Base-by-base conservation (phyloP, 768 basidiomycete species). In the Russula sp. region DNA sequence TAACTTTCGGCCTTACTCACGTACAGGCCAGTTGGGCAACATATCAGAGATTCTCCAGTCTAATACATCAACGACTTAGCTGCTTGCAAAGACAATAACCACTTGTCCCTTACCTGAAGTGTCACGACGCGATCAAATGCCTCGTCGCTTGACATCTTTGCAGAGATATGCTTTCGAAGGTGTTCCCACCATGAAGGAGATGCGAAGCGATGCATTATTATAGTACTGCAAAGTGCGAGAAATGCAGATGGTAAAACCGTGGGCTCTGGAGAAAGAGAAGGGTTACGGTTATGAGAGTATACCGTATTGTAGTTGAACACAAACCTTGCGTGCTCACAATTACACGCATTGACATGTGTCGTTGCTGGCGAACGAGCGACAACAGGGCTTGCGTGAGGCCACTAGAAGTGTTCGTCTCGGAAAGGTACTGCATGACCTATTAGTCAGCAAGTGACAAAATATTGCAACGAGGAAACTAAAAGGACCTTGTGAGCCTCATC, bases 111-210 rank as follows among this genome's bases (percentile, higher is more conserved):
- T 60, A 87, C 87, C 79, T 86, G 78, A 2, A 89, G 75, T 56
- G 69, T 80, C 14, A 87, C 86, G 10, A 89, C 81, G 53, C 80
- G 77, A 61, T 88, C 83, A 61, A 89, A 88, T 0, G 81, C 84
- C 41, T 86, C 83, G 0, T 75, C 78, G 7, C 75, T 73, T 0
- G 80, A 79, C 58, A 87, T 78, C 63, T 87, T 80, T 0, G 84
- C 83, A 0, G 85, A 82, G 5, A 89, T 84, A 66, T 88, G 87
- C 20, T 83, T 80, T 1, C 79, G 75, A 0, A 90, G 69, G 65
- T 89, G 86, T 0, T 83, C 78, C 83, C 86, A 87, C 88, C 88
- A 89, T 2, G 84, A 77, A 0, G 85, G 85, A 0, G 88, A 89
- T 0, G 87, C 87, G 70, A 90, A 90, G 1, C 88, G 77, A 64